phyloP scores from a whole-genome alignment of 257 asterid species.

The Solanum medicagineum region DNA sequence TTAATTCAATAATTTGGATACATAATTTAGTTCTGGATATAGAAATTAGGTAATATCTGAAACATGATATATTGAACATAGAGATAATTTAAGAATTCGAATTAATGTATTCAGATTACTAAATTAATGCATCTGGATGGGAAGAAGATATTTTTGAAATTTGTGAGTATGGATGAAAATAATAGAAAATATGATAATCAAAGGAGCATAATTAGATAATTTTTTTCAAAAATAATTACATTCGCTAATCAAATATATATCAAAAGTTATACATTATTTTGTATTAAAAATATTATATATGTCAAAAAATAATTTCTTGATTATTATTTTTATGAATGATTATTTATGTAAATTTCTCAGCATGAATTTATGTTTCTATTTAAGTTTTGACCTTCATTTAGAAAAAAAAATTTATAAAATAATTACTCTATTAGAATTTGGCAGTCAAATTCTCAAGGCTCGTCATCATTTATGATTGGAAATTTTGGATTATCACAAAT shows the following conservation, averaged over 20 bases:
- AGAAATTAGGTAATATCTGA: too few species aligned
- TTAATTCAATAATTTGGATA: too few species aligned
- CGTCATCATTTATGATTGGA: background rate
- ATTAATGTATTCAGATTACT: too few species aligned
- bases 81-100: too few species aligned
- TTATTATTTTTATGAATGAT: background rate
- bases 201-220: too few species aligned
- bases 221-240: background rate
- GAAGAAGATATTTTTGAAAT: too few species aligned
- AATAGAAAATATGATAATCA: too few species aligned
- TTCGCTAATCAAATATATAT: background rate
- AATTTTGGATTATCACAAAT: too few species aligned
- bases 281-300: background rate
- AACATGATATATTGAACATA: too few species aligned
- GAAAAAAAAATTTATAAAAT: background rate
- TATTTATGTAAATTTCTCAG: background rate
- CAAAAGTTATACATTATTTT: background rate
- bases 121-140: too few species aligned
- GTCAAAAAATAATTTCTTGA: background rate
- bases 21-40: too few species aligned
- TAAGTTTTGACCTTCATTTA: background rate
- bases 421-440: background rate
- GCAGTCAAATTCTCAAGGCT: background rate
- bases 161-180: too few species aligned
- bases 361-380: background rate